Conservation (phyloP, 2,329 filamentous ascomycete species). For the Phialophora macrospora region DNA sequence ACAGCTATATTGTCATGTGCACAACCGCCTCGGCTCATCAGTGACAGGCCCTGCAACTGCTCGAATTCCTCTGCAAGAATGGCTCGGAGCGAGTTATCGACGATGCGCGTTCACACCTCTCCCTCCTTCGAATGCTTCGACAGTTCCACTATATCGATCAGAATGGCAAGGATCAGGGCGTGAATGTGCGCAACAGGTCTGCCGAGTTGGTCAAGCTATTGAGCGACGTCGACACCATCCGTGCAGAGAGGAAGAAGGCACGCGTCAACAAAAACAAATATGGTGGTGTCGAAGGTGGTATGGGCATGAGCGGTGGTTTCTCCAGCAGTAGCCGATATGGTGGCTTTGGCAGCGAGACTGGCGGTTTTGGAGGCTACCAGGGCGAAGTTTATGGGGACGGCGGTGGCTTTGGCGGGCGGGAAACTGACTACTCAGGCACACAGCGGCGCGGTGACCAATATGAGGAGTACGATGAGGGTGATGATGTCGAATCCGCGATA, state of each 20-base stretch:
- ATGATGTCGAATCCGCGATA: constrained; percentile 67
- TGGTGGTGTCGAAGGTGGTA: constrained; percentile 86
- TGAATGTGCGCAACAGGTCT: constrained; percentile 95
- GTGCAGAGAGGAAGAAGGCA: constrained; percentile 80
- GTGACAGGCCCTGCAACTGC: constrained; percentile 74
- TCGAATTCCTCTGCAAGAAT: constrained; percentile 97
- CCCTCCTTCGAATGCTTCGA: constrained; percentile 94
- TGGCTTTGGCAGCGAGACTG: constrained; percentile 83
- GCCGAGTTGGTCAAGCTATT: constrained; percentile 96
- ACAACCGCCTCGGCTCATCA: background rate
- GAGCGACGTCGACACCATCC: constrained; percentile 66
- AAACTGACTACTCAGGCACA: constrained; percentile 71
- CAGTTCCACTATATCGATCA: constrained; percentile 97
- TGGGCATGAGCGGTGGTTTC: constrained; percentile 62
- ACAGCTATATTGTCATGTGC: constrained; percentile 23
- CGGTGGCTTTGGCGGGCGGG: constrained; percentile 84
- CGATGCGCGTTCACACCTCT: constrained; percentile 92
- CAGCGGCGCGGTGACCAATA: constrained; percentile 73
- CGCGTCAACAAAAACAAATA: constrained; percentile 91
- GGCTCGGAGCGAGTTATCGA: constrained; percentile 97
- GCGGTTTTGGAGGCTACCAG: constrained; percentile 62
- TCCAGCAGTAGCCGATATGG: constrained; percentile 72
- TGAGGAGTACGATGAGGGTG: constrained; percentile 96
- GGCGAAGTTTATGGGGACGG: constrained; percentile 91
- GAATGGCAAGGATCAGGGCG: constrained; percentile 97